Evolutionary conservation across 2,329 filamentous ascomycete species (phyloP).

Genomic region (Diaporthe eres): DNA sequence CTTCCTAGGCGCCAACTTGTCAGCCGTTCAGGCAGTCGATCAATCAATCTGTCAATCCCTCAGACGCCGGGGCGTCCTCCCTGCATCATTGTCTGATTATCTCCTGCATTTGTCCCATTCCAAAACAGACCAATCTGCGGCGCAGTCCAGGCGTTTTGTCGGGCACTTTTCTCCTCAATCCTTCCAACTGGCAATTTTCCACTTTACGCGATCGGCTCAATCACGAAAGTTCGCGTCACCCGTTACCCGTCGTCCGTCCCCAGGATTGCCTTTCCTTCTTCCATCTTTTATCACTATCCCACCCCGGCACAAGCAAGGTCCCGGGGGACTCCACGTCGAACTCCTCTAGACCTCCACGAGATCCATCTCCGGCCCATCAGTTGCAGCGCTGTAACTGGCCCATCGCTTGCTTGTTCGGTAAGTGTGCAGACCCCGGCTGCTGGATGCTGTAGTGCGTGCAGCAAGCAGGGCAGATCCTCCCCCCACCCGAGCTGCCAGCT

Average conservation of each 20-base stretch:
- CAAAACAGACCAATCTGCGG: constrained; percentile 16
- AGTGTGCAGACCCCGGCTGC: constrained; percentile 16
- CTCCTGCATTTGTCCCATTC: constrained; percentile 16
- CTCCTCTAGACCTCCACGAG: background rate
- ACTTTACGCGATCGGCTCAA: constrained; percentile 31
- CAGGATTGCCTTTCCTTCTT: constrained; percentile 21
- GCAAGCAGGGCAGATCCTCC: constrained; percentile 29
- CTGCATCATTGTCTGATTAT: constrained; percentile 35
- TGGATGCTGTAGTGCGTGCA: constrained; percentile 18
- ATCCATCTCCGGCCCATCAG: constrained; percentile 20
- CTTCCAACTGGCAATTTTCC: constrained; percentile 17
- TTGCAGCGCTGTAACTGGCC: constrained; percentile 22
- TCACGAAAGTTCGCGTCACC: constrained; percentile 35
- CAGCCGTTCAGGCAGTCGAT: constrained; percentile 10
- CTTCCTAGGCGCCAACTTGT: constrained; percentile 17
- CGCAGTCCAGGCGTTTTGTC: background rate
- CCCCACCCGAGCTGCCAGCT: constrained; percentile 14
- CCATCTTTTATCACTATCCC: background rate
- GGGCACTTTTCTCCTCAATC: background rate
- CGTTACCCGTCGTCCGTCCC: background rate
- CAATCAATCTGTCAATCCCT: constrained; percentile 5
- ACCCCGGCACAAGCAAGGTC: background rate
- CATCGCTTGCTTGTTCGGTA: constrained; percentile 10
- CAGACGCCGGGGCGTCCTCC: constrained; percentile 20
- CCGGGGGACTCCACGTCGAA: constrained; percentile 8